These are phyloP conservation scores for Oleoguttula mirabilis DNA, from an alignment of 495 filamentous ascomycete genomes.

Conservation along the genomic window DNA sequence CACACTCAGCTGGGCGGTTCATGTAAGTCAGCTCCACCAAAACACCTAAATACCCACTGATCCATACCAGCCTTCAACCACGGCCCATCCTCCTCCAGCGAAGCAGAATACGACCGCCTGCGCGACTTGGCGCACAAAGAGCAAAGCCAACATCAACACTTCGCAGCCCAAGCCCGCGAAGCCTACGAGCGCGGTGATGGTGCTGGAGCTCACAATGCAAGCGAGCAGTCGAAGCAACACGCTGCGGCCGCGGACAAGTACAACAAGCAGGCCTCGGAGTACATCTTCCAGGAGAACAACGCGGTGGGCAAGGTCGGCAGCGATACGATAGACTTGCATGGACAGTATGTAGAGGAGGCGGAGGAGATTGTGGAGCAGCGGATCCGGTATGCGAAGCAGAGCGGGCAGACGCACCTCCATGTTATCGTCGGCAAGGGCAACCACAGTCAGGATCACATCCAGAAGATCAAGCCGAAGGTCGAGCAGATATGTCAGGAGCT, in stretches of 20 bases:
- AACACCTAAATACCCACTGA: too few species aligned
- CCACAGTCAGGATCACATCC: conserved; percentile 63
- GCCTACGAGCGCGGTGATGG: conserved; percentile 74
- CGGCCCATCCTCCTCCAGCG: conserved; percentile 48
- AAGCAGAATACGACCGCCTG: conserved; percentile 85
- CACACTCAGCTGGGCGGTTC: too few species aligned
- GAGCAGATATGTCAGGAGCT: conserved; percentile 73
- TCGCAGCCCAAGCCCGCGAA: conserved; percentile 50
- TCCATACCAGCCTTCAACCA: conserved; percentile 77
- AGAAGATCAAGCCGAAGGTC: conserved; percentile 85
- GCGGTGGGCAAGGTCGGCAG: conserved; percentile 50
- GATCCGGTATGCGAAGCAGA: conserved; percentile 57
- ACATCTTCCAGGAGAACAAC: conserved; percentile 92
- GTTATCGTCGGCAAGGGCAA: conserved; percentile 93
- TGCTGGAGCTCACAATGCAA: conserved; percentile 64
- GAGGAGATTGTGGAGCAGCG: conserved; percentile 75
- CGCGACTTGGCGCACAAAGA: conserved; percentile 72
- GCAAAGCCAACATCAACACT: conserved; percentile 58
- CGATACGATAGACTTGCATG: conserved; percentile 89
- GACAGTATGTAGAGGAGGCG: conserved; percentile 86
- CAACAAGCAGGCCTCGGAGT: conserved; percentile 81
- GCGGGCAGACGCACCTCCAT: conserved; percentile 66
- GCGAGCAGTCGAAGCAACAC: conserved; percentile 74
- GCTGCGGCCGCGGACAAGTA: conserved; percentile 65
- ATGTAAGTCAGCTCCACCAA: too few species aligned